Percentiles rank a stretch among this genome's conserved stretches.
Conservation (phyloP, 116 monocot genomes). For the Cymodocea nodosa region DNA sequence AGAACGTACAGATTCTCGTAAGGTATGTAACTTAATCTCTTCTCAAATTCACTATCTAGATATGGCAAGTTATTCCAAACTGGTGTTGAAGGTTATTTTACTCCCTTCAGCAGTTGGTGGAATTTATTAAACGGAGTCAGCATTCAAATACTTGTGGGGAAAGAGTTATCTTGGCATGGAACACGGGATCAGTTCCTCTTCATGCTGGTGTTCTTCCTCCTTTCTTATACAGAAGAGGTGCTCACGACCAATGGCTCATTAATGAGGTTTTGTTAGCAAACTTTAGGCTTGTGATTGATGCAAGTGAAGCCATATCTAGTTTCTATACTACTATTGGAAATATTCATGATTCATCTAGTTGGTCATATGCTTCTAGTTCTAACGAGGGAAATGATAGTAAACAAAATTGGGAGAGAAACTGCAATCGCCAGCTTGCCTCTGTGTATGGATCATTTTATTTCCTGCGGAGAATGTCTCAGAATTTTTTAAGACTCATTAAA, state of each 20-base stretch:
- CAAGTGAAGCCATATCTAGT: conserved; percentile 27
- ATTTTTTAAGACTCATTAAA: conserved; percentile 22
- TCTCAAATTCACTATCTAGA: not conserved
- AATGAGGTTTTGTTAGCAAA: conserved; percentile 58
- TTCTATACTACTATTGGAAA: conserved; percentile 29
- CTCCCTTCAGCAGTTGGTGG: conserved; percentile 42
- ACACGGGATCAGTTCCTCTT: conserved; percentile 34
- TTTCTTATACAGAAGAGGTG: conserved; percentile 55
- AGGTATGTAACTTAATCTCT: conserved; percentile 34
- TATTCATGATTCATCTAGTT: conserved; percentile 8
- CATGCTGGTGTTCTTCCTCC: conserved; percentile 59
- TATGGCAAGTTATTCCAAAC: too few relatives aligned
- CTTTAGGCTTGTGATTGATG: conserved; percentile 62
- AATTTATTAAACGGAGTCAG: conserved; percentile 20
- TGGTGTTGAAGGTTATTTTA: not conserved
- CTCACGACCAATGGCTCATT: conserved; percentile 63
- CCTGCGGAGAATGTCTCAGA: conserved; percentile 8
- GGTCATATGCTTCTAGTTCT: not conserved
- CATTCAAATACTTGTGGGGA: conserved; percentile 18
- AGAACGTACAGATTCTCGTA: conserved; percentile 24
- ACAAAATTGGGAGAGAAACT: conserved; percentile 33
- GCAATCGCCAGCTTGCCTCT: conserved; percentile 50
- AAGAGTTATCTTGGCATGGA: conserved; percentile 72
- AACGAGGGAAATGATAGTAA: not conserved
- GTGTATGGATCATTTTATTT: conserved; percentile 63